A percentile compares a stretch with the other conserved stretches of the same genome.
Conservation (phyloP, 208 protist species). For the Wallacemonas sp. region DNA sequence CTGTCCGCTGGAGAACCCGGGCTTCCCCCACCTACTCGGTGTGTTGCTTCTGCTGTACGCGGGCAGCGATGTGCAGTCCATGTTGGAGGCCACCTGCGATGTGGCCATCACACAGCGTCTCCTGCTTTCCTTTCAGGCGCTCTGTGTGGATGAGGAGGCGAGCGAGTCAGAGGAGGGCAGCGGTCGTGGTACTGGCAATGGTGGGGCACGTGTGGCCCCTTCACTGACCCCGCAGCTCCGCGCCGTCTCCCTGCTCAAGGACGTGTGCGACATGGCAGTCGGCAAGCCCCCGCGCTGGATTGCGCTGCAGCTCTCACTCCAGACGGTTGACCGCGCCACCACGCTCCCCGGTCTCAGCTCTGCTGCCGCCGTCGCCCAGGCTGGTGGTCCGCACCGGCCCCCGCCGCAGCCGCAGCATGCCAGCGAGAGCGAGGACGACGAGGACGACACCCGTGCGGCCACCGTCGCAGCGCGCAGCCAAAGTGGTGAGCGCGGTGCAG, state of each 20-base stretch:
- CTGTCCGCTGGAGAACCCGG: constrained; percentile 41
- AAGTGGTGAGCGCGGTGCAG: no score
- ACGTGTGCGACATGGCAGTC: constrained; percentile 35
- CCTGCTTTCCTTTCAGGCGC: constrained; percentile 26
- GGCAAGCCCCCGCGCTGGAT: constrained; percentile 35
- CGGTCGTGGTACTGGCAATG: no score
- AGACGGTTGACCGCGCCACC: neutral
- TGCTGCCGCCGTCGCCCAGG: neutral
- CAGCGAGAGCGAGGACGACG: constrained; percentile 5
- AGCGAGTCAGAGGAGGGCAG: neutral
- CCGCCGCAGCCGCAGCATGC: neutral
- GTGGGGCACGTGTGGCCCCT: neutral
- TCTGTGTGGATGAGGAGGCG: constrained; percentile 23
- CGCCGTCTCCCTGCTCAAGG: constrained; percentile 35
- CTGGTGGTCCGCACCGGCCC: neutral
- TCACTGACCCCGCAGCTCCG: constrained; percentile 34
- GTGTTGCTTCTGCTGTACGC: constrained; percentile 61
- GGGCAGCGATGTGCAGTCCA: constrained; percentile 39
- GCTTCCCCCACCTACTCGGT: constrained; percentile 49
- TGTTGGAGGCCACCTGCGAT: constrained; percentile 68
- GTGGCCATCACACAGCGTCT: constrained; percentile 69
- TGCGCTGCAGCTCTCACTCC: constrained; percentile 11
- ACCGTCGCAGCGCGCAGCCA: no score
- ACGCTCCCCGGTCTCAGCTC: no score
- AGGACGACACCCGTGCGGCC: no score